These are phyloP conservation scores for Pseudovirgaria hyperparasitica DNA, from an alignment of 2,329 filamentous ascomycete species.

Conservation along the genomic window DNA sequence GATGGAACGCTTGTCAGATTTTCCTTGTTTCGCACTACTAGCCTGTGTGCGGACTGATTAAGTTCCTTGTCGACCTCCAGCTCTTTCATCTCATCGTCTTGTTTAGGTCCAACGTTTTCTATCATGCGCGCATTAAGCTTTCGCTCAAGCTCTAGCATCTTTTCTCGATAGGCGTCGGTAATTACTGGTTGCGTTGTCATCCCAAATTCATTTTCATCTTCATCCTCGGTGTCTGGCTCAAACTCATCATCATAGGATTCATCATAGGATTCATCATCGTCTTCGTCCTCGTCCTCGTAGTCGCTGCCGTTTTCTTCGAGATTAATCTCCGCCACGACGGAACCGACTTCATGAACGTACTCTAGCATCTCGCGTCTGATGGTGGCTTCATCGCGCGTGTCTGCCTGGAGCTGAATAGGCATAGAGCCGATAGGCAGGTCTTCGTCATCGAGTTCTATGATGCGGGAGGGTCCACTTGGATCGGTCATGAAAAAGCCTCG, in stretches of 20 bases:
- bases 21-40: constrained; percentile 32
- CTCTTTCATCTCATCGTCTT: constrained; percentile 28
- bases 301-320: constrained; percentile 51
- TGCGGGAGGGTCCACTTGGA: constrained; percentile 6
- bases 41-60: constrained; percentile 45
- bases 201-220: constrained; percentile 66
- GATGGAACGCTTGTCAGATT: constrained; percentile 16
- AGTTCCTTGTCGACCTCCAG: too few species aligned
- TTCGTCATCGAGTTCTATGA: constrained; percentile 31
- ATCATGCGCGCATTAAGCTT: constrained; percentile 51
- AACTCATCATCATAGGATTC: constrained; percentile 26
- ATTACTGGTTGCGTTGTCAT: constrained; percentile 56
- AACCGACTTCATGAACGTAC: constrained; percentile 79
- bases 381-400: constrained; percentile 67
- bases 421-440: constrained; percentile 25
- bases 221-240: constrained; percentile 38
- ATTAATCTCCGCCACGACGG: constrained; percentile 84
- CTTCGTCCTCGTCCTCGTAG: constrained; percentile 40
- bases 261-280: constrained; percentile 39
- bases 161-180: constrained; percentile 59
- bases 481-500: too few species aligned
- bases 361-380: constrained; percentile 80
- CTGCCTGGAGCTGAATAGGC: constrained; percentile 56
- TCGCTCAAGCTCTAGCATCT: constrained; percentile 78
- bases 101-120: constrained; percentile 44